Evolutionary conservation across 2,329 filamentous ascomycete species (phyloP), one percentile per base, ranked within the genome.

Genomic region (Ophiocordyceps camponoti-floridani): DNA sequence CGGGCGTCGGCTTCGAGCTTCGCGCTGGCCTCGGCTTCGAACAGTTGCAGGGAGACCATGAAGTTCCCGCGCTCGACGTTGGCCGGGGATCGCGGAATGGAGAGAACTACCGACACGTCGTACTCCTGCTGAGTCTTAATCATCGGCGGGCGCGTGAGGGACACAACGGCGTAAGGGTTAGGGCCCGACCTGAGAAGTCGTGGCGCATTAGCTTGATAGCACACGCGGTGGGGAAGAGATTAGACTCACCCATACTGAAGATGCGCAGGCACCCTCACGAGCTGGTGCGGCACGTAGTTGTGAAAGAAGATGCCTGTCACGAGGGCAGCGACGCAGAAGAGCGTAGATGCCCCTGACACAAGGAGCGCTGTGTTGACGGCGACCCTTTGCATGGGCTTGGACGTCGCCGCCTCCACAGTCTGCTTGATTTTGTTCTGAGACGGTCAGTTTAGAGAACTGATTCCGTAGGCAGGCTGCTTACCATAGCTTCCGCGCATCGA

Each of bases 51-150:
- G 42, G 84, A 80, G 16, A 96, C 67, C 91, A 98, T 98, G 68
- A 95, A 96, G 64, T 96, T 96, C 27, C 91, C 91, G 13, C 75
- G 73, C 2, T 73, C 73, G 19, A 83, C 63, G 55, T 98, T 98
- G 2, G 70, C 62, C 0, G 77, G 78, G 2, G 85, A 91, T 38
- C 81, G 78, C 16, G 91, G 91, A 49, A 98, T 69, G 4, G 75
- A 72, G 30, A 98, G 69, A 19, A 76, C 69, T 1, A 96, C 69
- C 5, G 74, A 71, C 40, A 98, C 73, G 59, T 96, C 87, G 68
- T 98, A 98, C 42, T 79, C 72, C 59, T 95, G 89, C 42, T 75
- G 70, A 16, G 76, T 68, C 51, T 82, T 76, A 49, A 91, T 65
- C 42, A 91, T 65, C 42, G 74, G 68, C 14, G 65, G 59, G 2